Evolutionary conservation across 768 basidiomycete genomes (phyloP), one percentile per base, ranked within the genome.

Genomic region (Tremella fuciformis): DNA sequence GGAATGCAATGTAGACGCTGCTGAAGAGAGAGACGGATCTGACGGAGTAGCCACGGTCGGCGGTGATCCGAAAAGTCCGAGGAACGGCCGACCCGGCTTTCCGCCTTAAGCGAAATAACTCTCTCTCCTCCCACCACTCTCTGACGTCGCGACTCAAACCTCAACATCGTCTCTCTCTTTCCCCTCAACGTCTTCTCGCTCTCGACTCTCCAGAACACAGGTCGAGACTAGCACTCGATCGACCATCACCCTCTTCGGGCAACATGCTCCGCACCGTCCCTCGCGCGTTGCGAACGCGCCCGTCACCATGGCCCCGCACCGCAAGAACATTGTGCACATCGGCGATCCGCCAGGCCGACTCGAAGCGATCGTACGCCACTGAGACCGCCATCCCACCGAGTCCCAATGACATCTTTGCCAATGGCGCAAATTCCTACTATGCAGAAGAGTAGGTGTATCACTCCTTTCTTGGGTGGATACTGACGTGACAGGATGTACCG

Each of bases 341-440:
- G 26, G 55, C 60, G 9, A 38, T 42, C n/a, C 47, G 38, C 48
- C 50, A 54, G 21, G 22, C 55, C 39, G 22, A 46, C 42, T 25
- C 53, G 21, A 18, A 18, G 52, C 55, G 24, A 34, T 24, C 44
- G 47, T 74, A 74, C 49, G 73, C 73, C 4, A 65, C 70, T 6
- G 70, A 74, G 47, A 59, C 74, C 34, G 62, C 69, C 13, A 38
- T 61, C 16, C 59, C 75, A 34, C 77, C 77, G 11, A 66, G 69
- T 41, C 60, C 71, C 38, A 73, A 67, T 60, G 76, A 78, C 66
- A 51, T 68, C 59, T 96, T 97, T 76, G 93, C 92, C 13, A 94
- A 90, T 58, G 92, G 91, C 41, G 92, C 88, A 41, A 97, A 96
- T 78, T 82, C 91, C 21, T 92, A 94, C 80, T 98, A 98, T 75